Conservation (phyloP, 345 rosid species). For the Triadica sebifera region DNA sequence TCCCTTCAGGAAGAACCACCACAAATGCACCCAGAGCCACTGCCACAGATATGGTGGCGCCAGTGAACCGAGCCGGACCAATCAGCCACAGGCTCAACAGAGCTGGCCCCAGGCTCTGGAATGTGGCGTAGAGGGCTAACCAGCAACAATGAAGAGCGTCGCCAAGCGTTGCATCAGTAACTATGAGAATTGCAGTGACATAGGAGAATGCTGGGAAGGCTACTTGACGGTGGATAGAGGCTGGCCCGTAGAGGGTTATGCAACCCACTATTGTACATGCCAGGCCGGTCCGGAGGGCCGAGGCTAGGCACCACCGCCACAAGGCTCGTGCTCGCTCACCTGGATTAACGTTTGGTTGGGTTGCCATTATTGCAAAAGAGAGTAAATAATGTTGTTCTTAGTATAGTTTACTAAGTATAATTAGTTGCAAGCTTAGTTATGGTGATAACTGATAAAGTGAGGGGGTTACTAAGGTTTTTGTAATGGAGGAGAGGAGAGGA, state of each 20-base stretch:
- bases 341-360: neutral
- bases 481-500: neutral
- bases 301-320: constrained; percentile 64
- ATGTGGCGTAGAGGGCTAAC: constrained; percentile 69
- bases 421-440: too few species aligned
- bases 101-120: constrained; percentile 68
- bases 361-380: constrained; percentile 16
- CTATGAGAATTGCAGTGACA: constrained; percentile 56
- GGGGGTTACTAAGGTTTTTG: neutral
- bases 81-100: constrained; percentile 59
- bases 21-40: constrained; percentile 58
- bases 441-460: neutral
- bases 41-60: constrained; percentile 49
- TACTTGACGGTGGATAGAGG: constrained; percentile 38
- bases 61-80: constrained; percentile 58
- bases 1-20: constrained; percentile 57
- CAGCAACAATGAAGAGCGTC: constrained; percentile 69
- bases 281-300: constrained; percentile 67
- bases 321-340: constrained; percentile 42
- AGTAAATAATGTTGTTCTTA: too few species aligned
- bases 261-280: constrained; percentile 75
- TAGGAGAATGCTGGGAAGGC: constrained; percentile 82
- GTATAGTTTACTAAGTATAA: too few species aligned
- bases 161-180: constrained; percentile 74
- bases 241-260: constrained; percentile 65